These are phyloP conservation scores for Neurospora sp. DNA, from an alignment of 495 filamentous ascomycete genomes.

Conservation along the genomic window DNA sequence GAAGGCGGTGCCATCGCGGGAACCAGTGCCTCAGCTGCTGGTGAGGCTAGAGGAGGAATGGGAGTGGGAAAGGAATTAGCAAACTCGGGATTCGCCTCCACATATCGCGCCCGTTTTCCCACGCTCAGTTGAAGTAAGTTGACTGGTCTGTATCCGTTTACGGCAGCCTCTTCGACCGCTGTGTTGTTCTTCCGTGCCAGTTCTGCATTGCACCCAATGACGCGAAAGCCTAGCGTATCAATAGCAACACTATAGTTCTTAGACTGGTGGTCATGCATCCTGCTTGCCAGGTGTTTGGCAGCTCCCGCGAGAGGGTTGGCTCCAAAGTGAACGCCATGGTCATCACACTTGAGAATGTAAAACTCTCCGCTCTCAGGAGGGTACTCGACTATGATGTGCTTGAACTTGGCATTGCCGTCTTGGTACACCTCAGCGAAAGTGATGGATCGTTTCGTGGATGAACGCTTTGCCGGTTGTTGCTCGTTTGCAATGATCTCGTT, in stretches of 20 bases:
- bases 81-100: background rate
- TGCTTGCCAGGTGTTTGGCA: conserved; percentile 30
- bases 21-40: background rate
- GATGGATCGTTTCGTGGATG: conserved; percentile 13
- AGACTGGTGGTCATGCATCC: conserved; percentile 21
- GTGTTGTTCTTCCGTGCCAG: conserved; percentile 26
- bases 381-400: conserved; percentile 33
- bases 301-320: conserved; percentile 29
- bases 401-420: conserved; percentile 22
- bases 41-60: background rate
- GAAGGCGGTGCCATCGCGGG: background rate
- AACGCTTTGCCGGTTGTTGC: background rate
- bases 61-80: background rate
- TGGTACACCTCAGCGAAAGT: conserved; percentile 32
- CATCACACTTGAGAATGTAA: conserved; percentile 36
- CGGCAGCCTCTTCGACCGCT: conserved; percentile 16
- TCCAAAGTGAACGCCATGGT: conserved; percentile 33
- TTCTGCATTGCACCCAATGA: conserved; percentile 21
- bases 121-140: conserved; percentile 18
- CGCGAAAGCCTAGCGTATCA: conserved; percentile 24
- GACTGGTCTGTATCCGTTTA: conserved; percentile 21
- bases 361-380: conserved; percentile 16
- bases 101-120: background rate
- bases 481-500: background rate
- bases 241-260: conserved; percentile 25